Base-by-base conservation (phyloP, 2,329 filamentous ascomycete genomes). In the Cucurbitaria berberidis region DNA sequence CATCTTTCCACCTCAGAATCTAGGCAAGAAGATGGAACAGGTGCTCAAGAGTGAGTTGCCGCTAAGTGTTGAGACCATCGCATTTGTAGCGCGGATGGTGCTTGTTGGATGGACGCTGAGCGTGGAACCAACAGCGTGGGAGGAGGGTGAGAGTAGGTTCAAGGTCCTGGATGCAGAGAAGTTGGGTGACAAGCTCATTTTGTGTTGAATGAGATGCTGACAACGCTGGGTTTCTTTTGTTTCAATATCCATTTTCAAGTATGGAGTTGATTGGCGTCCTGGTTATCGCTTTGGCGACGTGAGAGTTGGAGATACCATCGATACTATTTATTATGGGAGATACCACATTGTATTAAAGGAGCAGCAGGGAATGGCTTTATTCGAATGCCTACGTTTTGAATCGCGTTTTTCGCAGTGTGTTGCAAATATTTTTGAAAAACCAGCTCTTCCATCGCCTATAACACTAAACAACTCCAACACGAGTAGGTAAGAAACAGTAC, bases 81-180 rank as follows among this genome's bases (percentile, higher is more conserved):
- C 66, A 0, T 48, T 42, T 30, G 64, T 74, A 0, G 67, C 68
- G 11, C 39, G 68, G 7, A 45, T 73, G 48, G 61, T 74, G 18
- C 15, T 73, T 39, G 70, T 69, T 6, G 72, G 69, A 1, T 74
- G 72, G 72, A 69, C 68, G 26, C 24, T 64, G 30, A 68, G 67
- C 34, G 70, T 73, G 21, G 57, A 55, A 21, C 24, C 1, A 1
- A 67, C 70, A 1, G 68, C 60, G 2, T 70, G 67, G 66, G 66
- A 59, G 34, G 55, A 60, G 13, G 53, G 55, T 0, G 57, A 67
- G 36, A 34, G 32, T 1, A 67, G 62, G 1, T 66, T 64, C 32
- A 53, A 52, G 19, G 52, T 69, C 1, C 52, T 53, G 1, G 53
- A 59, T 18, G 1, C 59, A 5, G 11, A 48, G 51, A 0, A 29